phyloP scores from a whole-genome alignment of 177 flowering plant species.

The Vitis hybrid region DNA sequence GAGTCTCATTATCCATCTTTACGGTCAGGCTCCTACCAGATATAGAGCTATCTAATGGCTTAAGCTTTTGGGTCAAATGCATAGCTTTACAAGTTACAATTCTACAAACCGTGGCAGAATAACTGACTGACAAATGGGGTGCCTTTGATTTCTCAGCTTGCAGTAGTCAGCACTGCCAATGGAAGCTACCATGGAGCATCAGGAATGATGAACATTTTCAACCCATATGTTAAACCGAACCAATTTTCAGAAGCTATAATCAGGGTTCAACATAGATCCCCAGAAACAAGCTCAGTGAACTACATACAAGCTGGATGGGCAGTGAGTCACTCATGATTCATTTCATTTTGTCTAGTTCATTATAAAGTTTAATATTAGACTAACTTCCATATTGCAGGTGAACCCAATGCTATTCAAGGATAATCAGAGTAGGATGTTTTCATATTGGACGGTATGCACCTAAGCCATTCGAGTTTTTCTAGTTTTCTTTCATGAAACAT shows the following conservation, averaged over 20 bases:
- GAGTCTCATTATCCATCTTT: background rate
- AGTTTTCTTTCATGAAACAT: too few species aligned
- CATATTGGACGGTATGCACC: background rate
- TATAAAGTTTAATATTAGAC: background rate
- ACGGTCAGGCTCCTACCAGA: too few species aligned
- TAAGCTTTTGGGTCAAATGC: background rate
- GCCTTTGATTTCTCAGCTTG: background rate
- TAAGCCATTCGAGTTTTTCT: background rate
- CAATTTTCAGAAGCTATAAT: background rate
- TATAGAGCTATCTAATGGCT: too few species aligned
- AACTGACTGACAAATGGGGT: background rate
- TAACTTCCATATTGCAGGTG: background rate
- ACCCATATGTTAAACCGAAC: background rate
- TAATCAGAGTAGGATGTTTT: background rate
- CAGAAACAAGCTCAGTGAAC: background rate
- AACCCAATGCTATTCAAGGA: background rate
- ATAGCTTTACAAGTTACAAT: too few species aligned
- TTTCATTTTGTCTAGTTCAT: background rate
- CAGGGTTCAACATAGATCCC: background rate
- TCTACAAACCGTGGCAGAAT: too few species aligned
- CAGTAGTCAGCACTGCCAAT: background rate
- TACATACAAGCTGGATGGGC: background rate
- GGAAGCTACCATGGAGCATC: background rate
- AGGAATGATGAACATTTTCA: background rate
- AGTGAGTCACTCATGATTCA: background rate